Conservation (phyloP, 2,329 filamentous ascomycete genomes). For the Colletotrichum zoysiae region DNA sequence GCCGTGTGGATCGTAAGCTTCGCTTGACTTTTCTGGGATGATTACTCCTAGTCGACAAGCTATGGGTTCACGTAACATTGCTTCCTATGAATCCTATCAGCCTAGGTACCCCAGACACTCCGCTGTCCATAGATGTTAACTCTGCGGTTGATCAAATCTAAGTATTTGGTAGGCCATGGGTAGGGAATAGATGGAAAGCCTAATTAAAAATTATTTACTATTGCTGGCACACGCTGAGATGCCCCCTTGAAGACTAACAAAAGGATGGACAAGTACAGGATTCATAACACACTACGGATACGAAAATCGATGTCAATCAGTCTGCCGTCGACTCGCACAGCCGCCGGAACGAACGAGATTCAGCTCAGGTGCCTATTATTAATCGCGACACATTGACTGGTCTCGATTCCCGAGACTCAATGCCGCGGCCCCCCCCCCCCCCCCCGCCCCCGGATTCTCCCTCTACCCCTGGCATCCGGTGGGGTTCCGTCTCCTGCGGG, state of each 20-base stretch:
- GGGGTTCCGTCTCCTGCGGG: slow-evolving; percentile 12
- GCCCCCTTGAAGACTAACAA: neutral
- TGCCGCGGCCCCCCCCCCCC: neutral
- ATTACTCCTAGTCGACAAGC: neutral
- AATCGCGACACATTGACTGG: slow-evolving; percentile 14
- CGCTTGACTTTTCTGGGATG: neutral
- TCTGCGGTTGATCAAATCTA: neutral
- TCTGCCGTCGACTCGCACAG: neutral
- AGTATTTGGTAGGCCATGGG: neutral
- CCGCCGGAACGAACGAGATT: neutral
- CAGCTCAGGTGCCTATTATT: slow-evolving; percentile 1
- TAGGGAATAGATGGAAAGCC: neutral
- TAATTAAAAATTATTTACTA: neutral
- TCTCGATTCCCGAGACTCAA: slow-evolving; percentile 13
- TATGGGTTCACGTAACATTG: neutral
- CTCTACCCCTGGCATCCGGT: neutral
- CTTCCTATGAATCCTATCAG: no score
- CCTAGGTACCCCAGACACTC: neutral
- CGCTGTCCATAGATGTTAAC: neutral
- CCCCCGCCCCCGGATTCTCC: slow-evolving; percentile 29
- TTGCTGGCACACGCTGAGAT: neutral
- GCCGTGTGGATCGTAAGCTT: neutral
- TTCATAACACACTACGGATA: neutral
- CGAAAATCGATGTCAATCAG: neutral
- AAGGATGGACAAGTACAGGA: neutral